These are phyloP conservation scores for Megacollybia platyphylla DNA, from an alignment of 1,284 basidiomycete genomes.

Conservation along the genomic window DNA sequence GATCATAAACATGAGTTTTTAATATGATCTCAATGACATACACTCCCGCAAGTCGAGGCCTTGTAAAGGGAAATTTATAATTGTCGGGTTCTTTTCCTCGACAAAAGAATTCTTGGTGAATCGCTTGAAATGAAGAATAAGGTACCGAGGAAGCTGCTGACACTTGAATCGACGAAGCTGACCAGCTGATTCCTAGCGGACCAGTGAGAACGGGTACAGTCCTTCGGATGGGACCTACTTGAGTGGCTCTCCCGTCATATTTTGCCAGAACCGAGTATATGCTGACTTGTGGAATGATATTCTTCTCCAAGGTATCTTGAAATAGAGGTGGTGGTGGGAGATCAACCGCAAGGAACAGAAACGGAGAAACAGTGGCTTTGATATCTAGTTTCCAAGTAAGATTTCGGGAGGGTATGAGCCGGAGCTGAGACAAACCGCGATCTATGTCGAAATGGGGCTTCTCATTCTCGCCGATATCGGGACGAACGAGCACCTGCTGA, in stretches of 20 bases:
- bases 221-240: constrained; percentile 32
- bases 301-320: constrained; percentile 91
- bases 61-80: constrained; percentile 92
- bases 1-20: constrained; percentile 7
- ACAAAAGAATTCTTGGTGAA: constrained; percentile 99
- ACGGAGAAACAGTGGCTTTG: constrained; percentile 79
- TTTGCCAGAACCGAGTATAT: constrained; percentile 89
- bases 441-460: constrained; percentile 87
- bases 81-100: constrained; percentile 98
- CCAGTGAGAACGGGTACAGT: constrained; percentile 9
- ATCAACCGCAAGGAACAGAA: constrained; percentile 92
- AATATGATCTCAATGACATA: constrained; percentile 24
- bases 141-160: constrained; percentile 78
- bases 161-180: constrained; percentile 86
- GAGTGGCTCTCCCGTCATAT: constrained; percentile 86
- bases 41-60: constrained; percentile 88
- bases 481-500: constrained; percentile 83
- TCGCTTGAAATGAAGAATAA: constrained; percentile 92
- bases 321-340: constrained; percentile 94
- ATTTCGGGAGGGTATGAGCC: constrained; percentile 4
- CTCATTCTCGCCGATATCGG: constrained; percentile 56
- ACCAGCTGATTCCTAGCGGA: constrained; percentile 65
- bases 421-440: constrained; percentile 44
- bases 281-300: constrained; percentile 96
- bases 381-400: constrained; percentile 44